Evolutionary conservation across 2,329 filamentous ascomycete genomes (phyloP).

Genomic region (Macrophomina pseudophaseolina): DNA sequence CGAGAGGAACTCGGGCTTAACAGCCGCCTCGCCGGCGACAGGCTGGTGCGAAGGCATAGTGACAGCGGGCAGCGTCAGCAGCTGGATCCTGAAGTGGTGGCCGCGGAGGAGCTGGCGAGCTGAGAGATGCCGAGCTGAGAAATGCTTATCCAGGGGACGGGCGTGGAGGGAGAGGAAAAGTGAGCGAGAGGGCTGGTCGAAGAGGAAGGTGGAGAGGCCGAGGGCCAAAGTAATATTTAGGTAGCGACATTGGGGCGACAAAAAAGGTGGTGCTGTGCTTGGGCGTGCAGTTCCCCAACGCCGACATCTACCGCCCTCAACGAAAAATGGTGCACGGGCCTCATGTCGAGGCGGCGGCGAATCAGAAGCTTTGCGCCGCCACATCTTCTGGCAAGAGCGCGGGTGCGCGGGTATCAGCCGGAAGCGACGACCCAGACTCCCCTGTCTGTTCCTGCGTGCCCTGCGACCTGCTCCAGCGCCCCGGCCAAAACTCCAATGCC

Average conservation of each 20-base stretch:
- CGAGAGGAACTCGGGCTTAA: slow-evolving; percentile 55
- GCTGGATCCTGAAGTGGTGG: slow-evolving; percentile 11
- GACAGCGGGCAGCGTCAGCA: slow-evolving; percentile 11
- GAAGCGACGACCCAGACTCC: slow-evolving; percentile 10
- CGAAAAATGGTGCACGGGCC: slow-evolving; percentile 26
- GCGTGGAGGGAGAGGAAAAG: not conserved
- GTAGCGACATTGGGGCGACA: slow-evolving; percentile 13
- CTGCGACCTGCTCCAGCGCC: not conserved
- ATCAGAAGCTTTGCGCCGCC: slow-evolving; percentile 8
- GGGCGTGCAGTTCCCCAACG: slow-evolving; percentile 23
- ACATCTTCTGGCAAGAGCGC: not conserved
- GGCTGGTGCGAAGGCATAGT: slow-evolving; percentile 60
- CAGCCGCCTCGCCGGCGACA: slow-evolving; percentile 52
- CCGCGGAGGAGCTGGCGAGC: not conserved
- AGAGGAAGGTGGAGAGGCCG: slow-evolving; percentile 35
- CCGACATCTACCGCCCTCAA: slow-evolving; percentile 25
- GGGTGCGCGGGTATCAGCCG: slow-evolving; percentile 17
- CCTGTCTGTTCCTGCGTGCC: slow-evolving; percentile 10
- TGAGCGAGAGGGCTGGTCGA: slow-evolving; percentile 30
- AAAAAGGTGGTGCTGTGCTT: slow-evolving; percentile 19
- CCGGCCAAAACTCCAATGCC: not conserved
- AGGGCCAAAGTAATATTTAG: slow-evolving; percentile 30
- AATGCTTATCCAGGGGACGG: not conserved
- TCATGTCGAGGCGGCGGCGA: not conserved
- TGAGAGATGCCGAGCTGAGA: too few relatives aligned